Evolutionary conservation across 805 yeast species (phyloP).

Genomic region (Teunomyces barrocoloradensis): DNA sequence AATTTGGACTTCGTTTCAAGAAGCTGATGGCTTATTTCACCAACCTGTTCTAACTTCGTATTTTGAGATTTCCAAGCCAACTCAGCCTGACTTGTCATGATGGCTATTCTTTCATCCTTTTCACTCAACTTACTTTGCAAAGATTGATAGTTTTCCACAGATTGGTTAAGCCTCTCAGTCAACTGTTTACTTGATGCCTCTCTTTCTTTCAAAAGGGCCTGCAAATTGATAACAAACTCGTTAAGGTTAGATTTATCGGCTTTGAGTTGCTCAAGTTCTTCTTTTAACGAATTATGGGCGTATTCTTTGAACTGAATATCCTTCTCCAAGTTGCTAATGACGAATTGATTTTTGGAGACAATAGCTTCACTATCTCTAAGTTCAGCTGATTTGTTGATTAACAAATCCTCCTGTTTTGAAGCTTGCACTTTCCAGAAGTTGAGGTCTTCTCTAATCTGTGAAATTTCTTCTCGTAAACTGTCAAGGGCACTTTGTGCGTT

Average conservation of each 20-base stretch:
- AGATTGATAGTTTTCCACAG: conserved; percentile 45
- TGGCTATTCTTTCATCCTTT: conserved; percentile 51
- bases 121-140: conserved; percentile 47
- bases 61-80: conserved; percentile 50
- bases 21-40: conserved; percentile 48
- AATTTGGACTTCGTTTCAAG: conserved; percentile 41
- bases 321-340: conserved; percentile 47
- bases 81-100: conserved; percentile 57
- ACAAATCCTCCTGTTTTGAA: conserved; percentile 35
- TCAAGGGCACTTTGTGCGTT: conserved; percentile 35
- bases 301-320: conserved; percentile 54
- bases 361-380: conserved; percentile 50
- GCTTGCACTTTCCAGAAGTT: conserved; percentile 42
- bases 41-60: conserved; percentile 57
- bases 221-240: conserved; percentile 57
- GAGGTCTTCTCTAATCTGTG: conserved; percentile 26
- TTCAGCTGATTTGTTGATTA: conserved; percentile 44
- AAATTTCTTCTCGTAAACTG: conserved; percentile 26
- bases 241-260: conserved; percentile 61
- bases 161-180: conserved; percentile 46
- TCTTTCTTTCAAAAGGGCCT: conserved; percentile 59
- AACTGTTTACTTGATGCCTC: conserved; percentile 50
- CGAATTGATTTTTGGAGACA: conserved; percentile 43
- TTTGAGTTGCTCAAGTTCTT: conserved; percentile 51
- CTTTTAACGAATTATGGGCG: conserved; percentile 47